A percentile compares a stretch with the other conserved stretches of the same genome.
phyloP scores from a whole-genome alignment of 1,139 yeast genomes.

The Ashbya aceris region DNA sequence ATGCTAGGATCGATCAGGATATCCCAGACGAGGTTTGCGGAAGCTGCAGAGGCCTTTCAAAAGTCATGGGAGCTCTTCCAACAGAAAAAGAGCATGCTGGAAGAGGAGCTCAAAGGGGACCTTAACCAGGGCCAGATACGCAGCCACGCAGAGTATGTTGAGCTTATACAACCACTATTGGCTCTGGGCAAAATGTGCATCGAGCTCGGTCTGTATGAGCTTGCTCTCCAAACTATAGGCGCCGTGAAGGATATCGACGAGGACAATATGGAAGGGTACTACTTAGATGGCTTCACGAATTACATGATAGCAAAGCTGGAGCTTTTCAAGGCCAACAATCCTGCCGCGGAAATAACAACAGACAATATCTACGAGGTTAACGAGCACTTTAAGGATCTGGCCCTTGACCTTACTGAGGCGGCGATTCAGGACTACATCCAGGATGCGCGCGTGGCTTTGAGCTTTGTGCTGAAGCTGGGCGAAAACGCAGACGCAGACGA shows the following conservation, averaged over 20 bases:
- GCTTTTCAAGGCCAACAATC: slow-evolving; percentile 20
- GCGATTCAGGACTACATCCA: slow-evolving; percentile 30
- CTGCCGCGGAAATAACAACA: slow-evolving; percentile 17
- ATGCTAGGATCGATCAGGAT: slow-evolving; percentile 80
- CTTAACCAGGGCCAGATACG: slow-evolving; percentile 32
- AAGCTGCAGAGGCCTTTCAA: slow-evolving; percentile 61
- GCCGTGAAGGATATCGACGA: slow-evolving; percentile 72
- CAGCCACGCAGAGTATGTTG: slow-evolving; percentile 45
- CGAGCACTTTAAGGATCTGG: slow-evolving; percentile 43
- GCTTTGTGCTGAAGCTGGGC: slow-evolving; percentile 43
- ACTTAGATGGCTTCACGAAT: slow-evolving; percentile 72
- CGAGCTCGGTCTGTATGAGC: slow-evolving; percentile 65
- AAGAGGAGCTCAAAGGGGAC: slow-evolving; percentile 34
- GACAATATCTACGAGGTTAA: slow-evolving; percentile 30
- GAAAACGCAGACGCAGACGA: slow-evolving; percentile 30
- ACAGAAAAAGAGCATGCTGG: slow-evolving; percentile 41
- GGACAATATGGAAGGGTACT: slow-evolving; percentile 67
- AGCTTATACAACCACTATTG: slow-evolving; percentile 57
- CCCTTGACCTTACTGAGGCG: slow-evolving; percentile 30
- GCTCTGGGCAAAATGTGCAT: slow-evolving; percentile 65
- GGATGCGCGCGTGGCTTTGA: slow-evolving; percentile 47
- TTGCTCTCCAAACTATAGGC: slow-evolving; percentile 51
- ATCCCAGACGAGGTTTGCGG: slow-evolving; percentile 69
- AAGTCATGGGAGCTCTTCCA: slow-evolving; percentile 67
- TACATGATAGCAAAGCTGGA: slow-evolving; percentile 47